phyloP scores from a whole-genome alignment of 1,284 basidiomycete species.

The Microbotryum intermedium region DNA sequence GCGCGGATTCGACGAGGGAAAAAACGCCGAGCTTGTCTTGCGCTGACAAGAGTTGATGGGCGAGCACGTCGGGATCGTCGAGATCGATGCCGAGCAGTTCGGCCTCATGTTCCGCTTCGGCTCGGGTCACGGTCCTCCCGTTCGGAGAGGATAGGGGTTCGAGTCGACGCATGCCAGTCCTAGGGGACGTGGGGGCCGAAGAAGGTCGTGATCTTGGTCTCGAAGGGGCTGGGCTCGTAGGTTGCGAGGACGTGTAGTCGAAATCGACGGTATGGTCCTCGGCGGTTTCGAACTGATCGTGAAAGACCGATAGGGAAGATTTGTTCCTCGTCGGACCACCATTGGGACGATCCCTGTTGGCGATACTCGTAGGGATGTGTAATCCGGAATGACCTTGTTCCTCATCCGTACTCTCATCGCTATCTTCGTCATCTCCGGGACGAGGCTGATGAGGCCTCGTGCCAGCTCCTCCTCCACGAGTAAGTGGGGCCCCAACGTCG shows the following conservation, averaged over 20 bases:
- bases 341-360: neutral
- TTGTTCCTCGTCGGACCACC: neutral
- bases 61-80: neutral
- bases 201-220: neutral
- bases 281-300: neutral
- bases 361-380: no score
- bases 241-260: neutral
- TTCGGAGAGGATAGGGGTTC: neutral
- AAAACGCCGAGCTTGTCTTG: slow-evolving; percentile 1
- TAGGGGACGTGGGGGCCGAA: neutral
- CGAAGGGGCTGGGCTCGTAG: neutral
- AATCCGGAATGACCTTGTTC: neutral
- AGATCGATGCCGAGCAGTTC: neutral
- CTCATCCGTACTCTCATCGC: neutral
- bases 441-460: no score
- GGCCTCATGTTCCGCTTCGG: neutral
- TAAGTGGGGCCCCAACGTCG: no score
- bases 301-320: neutral
- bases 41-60: neutral
- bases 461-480: no score
- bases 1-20: neutral
- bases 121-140: neutral
- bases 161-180: neutral
- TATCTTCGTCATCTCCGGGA: no score
- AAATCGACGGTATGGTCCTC: neutral